Evolutionary conservation across 495 filamentous ascomycete genomes (phyloP), one percentile per base, ranked within the genome.

Genomic region (Aspergillus nidulans): DNA sequence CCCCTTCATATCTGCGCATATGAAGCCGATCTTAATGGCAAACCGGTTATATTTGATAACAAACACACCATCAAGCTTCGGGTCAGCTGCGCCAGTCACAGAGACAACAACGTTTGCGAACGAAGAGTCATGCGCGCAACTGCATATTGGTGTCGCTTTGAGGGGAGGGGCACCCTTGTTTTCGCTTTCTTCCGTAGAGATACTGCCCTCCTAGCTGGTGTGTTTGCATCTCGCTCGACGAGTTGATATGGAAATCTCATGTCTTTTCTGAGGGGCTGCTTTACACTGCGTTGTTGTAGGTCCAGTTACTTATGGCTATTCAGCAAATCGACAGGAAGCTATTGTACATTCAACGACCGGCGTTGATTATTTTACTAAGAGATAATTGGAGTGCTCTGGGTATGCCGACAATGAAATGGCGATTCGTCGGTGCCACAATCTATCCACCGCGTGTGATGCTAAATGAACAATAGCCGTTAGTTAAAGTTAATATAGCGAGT

Each of bases 391-490:
- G 23, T 40, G n/a, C 15, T 6, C 13, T 19, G 26, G 30, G 16
- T 24, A 52, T 42, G 30, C 25, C 0, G 2, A 34, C 30, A 23
- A 19, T 28, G 19, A 9, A 34, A 6, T 30, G 30, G 39, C 32
- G 9, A 26, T 21, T 49, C n/a, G 15, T 23, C 46, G 13, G 39
- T 28, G 24, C 19, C 39, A 20, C 25, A 15, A 52, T 24, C 42
- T 52, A 46, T 15, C 42, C 49, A 47, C 66, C 68, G 39, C 68
- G 64, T 15, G 68, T 69, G n/a, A 60, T 64, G 40, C 68, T 70
- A 41, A 28, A 55, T 42, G 18, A 13, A 19, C 13, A n/a, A 16
- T 45, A 59, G 10, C 45, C 63, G 61, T 56, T 43, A 54, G 42
- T 15, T 58, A 53, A 43, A 38, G 25, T 47, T 44, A 12, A 19